A percentile compares a stretch with the other conserved stretches of the same genome.
Conservation (phyloP, 73 alveolate genomes). For the Paramecium caudatum region DNA sequence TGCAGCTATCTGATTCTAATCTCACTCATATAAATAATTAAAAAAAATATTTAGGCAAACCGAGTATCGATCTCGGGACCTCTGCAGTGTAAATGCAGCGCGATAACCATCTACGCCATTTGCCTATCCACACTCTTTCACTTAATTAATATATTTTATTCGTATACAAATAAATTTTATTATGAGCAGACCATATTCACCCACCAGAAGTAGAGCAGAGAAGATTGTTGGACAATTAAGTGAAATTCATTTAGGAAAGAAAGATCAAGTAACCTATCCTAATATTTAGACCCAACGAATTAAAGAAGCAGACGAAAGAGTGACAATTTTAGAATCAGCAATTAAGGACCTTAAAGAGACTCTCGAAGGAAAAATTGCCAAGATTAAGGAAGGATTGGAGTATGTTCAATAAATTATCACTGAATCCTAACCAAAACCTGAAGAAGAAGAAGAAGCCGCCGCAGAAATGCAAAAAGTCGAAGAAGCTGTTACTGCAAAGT, state of each 20-base stretch:
- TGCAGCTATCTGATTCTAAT: constrained; percentile 63
- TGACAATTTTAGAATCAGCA: constrained; percentile 8
- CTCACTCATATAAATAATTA: constrained; percentile 9
- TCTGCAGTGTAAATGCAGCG: constrained; percentile 80
- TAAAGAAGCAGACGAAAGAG: constrained; percentile 64
- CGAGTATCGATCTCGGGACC: constrained; percentile 81
- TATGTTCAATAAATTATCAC: neutral
- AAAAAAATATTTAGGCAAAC: constrained; percentile 74
- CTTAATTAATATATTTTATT: too few relatives aligned
- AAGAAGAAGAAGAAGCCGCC: neutral
- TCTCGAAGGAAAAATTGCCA: neutral
- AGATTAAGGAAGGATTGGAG: constrained; percentile 18
- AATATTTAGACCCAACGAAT: constrained; percentile 10
- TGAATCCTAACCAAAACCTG: constrained; percentile 33
- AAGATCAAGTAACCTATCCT: constrained; percentile 39
- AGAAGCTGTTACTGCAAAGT: neutral
- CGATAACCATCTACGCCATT: constrained; percentile 79
- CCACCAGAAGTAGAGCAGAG: constrained; percentile 62
- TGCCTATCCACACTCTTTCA: constrained; percentile 71
- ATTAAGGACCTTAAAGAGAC: constrained; percentile 42
- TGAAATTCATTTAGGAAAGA: neutral
- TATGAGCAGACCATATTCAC: constrained; percentile 65
- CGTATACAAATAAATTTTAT: constrained; percentile 15
- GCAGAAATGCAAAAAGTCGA: constrained; percentile 23
- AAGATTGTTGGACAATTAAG: constrained; percentile 25